phyloP scores from a whole-genome alignment of 805 yeast species.

The Saturnispora serradocipensis region DNA sequence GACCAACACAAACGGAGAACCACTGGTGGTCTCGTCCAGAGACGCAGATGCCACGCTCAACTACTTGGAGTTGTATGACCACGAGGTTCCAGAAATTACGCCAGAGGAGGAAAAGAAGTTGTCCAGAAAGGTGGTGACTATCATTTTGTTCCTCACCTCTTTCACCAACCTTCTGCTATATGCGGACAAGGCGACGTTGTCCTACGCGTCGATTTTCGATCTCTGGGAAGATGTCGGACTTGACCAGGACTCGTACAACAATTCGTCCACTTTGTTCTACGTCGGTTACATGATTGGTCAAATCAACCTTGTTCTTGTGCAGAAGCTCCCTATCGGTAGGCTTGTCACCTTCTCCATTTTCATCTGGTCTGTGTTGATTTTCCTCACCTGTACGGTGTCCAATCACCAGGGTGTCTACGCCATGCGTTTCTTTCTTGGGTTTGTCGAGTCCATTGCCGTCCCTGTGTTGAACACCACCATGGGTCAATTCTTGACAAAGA shows the following conservation, averaged over 20 bases:
- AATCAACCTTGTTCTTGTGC: slow-evolving; percentile 31
- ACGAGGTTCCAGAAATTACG: slow-evolving; percentile 30
- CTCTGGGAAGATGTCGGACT: slow-evolving; percentile 37
- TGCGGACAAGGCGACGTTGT: slow-evolving; percentile 43
- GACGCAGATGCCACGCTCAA: slow-evolving; percentile 14
- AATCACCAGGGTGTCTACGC: slow-evolving; percentile 39
- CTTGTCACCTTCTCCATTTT: slow-evolving; percentile 22
- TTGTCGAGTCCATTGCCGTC: slow-evolving; percentile 31
- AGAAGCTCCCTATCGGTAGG: slow-evolving; percentile 28
- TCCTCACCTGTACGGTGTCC: slow-evolving; percentile 35
- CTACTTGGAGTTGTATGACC: slow-evolving; percentile 8
- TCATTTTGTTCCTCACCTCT: slow-evolving; percentile 29
- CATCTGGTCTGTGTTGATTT: slow-evolving; percentile 29
- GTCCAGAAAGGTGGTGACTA: slow-evolving; percentile 31
- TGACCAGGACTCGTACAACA: slow-evolving; percentile 33
- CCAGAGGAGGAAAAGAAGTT: slow-evolving; percentile 34
- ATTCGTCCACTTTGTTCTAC: slow-evolving; percentile 39
- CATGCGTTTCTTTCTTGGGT: slow-evolving; percentile 30
- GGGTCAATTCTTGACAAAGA: slow-evolving; percentile 40
- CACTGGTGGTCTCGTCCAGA: slow-evolving; percentile 1
- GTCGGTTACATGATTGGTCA: slow-evolving; percentile 39
- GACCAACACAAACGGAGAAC: background rate
- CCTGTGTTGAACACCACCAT: slow-evolving; percentile 39
- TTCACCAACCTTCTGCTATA: slow-evolving; percentile 35
- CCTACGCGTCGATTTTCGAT: slow-evolving; percentile 40